A percentile compares a stretch with the other conserved stretches of the same genome.
Conservation (phyloP, 768 basidiomycete species). For the Sistotremastrum suecicum region DNA sequence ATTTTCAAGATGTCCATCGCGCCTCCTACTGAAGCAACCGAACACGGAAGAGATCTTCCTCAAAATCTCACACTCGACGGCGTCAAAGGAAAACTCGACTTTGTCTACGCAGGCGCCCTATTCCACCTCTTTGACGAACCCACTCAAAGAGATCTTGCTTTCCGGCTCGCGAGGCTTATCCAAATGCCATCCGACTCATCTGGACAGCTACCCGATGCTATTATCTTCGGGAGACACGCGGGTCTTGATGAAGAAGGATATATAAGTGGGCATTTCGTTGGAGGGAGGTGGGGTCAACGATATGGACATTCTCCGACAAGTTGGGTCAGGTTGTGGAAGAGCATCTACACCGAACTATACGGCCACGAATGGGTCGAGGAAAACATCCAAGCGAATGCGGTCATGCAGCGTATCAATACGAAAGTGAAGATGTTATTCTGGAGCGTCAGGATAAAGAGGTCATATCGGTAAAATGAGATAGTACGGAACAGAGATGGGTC, state of each 20-base stretch:
- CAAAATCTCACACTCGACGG: not conserved
- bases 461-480: too few species aligned
- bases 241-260: slow-evolving; percentile 13
- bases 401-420: too few species aligned
- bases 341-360: slow-evolving; percentile 13
- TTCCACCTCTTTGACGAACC: slow-evolving; percentile 23
- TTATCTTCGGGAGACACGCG: slow-evolving; percentile 21
- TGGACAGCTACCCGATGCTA: slow-evolving; percentile 5
- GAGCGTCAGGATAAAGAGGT: too few species aligned
- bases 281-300: not conserved
- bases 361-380: slow-evolving; percentile 10
- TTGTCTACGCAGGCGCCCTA: slow-evolving; percentile 9
- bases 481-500: too few species aligned
- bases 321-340: slow-evolving; percentile 18
- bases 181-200: slow-evolving; percentile 3
- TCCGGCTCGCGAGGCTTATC: slow-evolving; percentile 15
- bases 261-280: slow-evolving; percentile 14
- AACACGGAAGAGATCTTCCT: too few species aligned
- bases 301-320: slow-evolving; percentile 18
- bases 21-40: not conserved
- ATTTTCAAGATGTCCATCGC: slow-evolving; percentile 13
- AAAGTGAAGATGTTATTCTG: too few species aligned
- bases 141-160: slow-evolving; percentile 17
- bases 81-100: not conserved
- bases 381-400: slow-evolving; percentile 10